Percentiles rank a stretch among this genome's conserved stretches.
Evolutionary conservation across 1,284 basidiomycete genomes (phyloP).

Genomic region (Fomitopsis palustris): DNA sequence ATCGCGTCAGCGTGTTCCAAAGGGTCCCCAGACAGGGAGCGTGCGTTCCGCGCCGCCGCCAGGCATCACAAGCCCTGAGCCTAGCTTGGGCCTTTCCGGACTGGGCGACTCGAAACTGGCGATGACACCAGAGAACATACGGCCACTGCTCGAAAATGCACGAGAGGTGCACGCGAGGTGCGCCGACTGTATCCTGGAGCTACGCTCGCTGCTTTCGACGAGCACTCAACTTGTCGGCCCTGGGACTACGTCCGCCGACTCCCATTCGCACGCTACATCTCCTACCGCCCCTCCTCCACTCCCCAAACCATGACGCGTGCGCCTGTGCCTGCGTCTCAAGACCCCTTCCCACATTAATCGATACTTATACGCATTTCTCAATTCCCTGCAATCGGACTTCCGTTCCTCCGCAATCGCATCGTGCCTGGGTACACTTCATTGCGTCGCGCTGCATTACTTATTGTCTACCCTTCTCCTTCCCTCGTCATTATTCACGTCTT

Average conservation of each 20-base stretch:
- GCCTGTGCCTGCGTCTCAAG: not conserved
- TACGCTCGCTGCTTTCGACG: slow-evolving; percentile 43
- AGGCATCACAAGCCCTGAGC: slow-evolving; percentile 19
- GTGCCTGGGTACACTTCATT: slow-evolving; percentile 6
- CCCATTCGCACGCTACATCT: not conserved
- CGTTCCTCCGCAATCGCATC: not conserved
- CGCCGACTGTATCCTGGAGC: slow-evolving; percentile 64
- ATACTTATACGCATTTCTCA: slow-evolving; percentile 17
- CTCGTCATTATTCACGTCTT: not conserved
- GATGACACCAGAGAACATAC: slow-evolving; percentile 82
- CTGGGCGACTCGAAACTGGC: slow-evolving; percentile 51
- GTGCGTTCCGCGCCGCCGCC: slow-evolving; percentile 61
- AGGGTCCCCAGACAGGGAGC: slow-evolving; percentile 44
- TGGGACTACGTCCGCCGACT: not conserved
- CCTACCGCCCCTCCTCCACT: not conserved
- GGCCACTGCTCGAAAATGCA: slow-evolving; percentile 74
- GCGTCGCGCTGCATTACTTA: not conserved
- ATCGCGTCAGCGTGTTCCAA: slow-evolving; percentile 16
- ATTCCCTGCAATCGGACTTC: not conserved
- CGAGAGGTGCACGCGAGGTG: slow-evolving; percentile 65
- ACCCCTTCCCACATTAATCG: not conserved
- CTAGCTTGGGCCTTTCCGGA: slow-evolving; percentile 20
- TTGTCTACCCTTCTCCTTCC: not conserved
- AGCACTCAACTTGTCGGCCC: not conserved
- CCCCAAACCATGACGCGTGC: not conserved